Conservation (phyloP, 106 monocot species). For the Allium sativum region DNA sequence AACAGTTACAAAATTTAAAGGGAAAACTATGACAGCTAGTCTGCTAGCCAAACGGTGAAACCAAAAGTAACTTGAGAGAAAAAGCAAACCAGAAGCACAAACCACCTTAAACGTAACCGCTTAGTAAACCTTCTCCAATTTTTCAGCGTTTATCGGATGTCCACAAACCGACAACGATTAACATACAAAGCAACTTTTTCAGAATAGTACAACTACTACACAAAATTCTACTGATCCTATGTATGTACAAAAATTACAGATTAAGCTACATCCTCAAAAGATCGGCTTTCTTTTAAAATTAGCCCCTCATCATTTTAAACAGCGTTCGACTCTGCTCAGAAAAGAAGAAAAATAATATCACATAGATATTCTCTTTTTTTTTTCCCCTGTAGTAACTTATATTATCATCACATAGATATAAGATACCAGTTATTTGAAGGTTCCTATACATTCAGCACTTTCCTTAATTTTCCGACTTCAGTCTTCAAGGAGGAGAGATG, state of each 20-base stretch:
- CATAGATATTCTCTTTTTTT: no score
- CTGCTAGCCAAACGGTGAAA: no score
- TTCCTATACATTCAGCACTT: constrained; percentile 6
- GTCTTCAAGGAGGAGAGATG: constrained; percentile 10
- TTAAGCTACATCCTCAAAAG: constrained; percentile 7
- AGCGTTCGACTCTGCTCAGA: constrained; percentile 3
- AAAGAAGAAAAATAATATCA: not conserved
- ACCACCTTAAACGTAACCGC: not conserved
- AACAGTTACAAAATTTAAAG: no score
- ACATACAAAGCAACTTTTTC: not conserved
- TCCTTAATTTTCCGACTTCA: not conserved
- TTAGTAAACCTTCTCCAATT: not conserved
- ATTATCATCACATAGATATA: not conserved
- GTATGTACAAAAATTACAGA: constrained; percentile 11
- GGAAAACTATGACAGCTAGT: no score
- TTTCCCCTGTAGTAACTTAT: not conserved
- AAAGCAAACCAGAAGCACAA: not conserved
- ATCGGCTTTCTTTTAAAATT: constrained; percentile 7
- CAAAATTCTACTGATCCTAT: constrained; percentile 13
- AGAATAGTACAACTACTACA: not conserved
- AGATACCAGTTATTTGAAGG: not conserved
- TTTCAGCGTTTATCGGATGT: no score
- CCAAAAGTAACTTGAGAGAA: not conserved
- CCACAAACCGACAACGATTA: not conserved
- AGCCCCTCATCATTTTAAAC: not conserved